These are phyloP conservation scores for Neurospora sp. DNA, from an alignment of 495 filamentous ascomycete genomes.

Conservation along the genomic window DNA sequence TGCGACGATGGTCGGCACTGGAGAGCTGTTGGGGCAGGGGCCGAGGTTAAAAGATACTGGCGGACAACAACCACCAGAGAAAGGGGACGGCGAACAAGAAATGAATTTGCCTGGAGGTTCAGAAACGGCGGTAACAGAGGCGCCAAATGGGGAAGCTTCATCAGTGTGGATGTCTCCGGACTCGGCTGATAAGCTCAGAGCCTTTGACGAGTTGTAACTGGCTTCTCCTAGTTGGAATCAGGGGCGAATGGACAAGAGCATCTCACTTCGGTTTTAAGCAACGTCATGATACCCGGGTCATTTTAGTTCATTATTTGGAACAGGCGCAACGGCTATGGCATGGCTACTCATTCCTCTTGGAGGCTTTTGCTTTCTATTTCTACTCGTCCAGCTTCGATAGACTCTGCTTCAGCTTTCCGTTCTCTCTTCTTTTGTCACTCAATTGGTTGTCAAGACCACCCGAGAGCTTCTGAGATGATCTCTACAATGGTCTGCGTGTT, in stretches of 20 bases:
- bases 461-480: neutral
- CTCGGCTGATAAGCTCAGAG: conserved; percentile 22
- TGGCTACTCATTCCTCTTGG: neutral
- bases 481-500: neutral
- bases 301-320: neutral
- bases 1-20: neutral
- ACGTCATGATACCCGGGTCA: neutral
- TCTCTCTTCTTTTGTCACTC: neutral
- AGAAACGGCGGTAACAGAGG: neutral
- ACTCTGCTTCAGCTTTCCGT: neutral
- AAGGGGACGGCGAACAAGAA: neutral
- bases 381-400: neutral
- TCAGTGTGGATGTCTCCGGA: neutral
- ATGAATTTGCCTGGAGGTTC: neutral
- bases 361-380: neutral
- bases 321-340: neutral
- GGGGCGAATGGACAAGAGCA: neutral
- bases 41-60: neutral
- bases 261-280: neutral
- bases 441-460: neutral
- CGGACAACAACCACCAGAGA: neutral
- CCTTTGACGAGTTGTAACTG: conserved; percentile 33
- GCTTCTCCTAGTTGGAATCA: neutral
- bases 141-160: neutral
- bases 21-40: neutral